Conservation (phyloP, 176 grass and related monocot species). For the Oryza meridionalis region DNA sequence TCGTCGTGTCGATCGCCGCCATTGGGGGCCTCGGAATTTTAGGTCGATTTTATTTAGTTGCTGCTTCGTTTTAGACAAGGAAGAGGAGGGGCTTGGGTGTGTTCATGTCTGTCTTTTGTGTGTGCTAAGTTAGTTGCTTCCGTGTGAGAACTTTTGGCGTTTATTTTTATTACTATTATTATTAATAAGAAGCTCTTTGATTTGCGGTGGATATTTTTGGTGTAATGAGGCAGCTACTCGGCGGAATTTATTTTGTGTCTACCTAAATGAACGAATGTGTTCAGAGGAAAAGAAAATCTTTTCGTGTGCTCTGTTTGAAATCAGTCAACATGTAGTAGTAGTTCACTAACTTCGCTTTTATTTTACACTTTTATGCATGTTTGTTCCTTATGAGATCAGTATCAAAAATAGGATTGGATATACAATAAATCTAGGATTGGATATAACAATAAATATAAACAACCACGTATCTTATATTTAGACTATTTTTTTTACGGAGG, state of each 20-base stretch:
- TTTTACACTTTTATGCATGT: no score
- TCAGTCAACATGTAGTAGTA: no score
- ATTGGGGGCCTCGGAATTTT: neutral
- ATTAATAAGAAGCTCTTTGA: constrained; percentile 29
- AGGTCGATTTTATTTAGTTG: neutral
- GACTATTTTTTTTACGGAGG: no score
- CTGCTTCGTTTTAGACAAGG: neutral
- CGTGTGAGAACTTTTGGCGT: neutral
- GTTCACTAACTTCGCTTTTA: no score
- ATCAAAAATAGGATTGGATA: no score
- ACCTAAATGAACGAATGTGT: neutral
- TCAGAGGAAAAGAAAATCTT: neutral
- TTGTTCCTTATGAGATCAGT: no score
- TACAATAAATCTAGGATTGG: no score
- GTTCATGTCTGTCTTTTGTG: neutral
- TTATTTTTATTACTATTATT: constrained; percentile 10
- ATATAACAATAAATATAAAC: no score
- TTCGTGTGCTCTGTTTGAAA: neutral
- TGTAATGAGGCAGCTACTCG: neutral
- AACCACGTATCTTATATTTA: no score
- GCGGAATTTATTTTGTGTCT: neutral
- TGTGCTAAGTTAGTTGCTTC: neutral
- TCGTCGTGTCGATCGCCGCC: neutral
- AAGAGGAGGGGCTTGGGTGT: neutral
- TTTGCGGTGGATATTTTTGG: neutral